Evolutionary conservation across 1,284 basidiomycete species (phyloP).

Genomic region (Stygiomarasmius scandens): DNA sequence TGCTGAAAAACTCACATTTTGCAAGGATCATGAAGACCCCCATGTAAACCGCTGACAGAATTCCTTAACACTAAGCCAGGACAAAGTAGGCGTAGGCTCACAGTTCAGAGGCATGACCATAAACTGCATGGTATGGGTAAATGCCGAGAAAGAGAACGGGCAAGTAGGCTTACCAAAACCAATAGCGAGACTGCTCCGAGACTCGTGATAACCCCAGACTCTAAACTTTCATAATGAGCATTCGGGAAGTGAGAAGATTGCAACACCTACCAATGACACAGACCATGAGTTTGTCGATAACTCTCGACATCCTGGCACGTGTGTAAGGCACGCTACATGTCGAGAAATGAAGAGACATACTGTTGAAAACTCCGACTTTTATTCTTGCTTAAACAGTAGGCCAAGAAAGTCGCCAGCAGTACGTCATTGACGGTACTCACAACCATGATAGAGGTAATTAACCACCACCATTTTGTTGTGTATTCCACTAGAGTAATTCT

Average conservation of each 20-base stretch:
- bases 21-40: neutral
- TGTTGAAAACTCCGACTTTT: neutral
- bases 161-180: neutral
- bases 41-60: neutral
- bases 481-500: neutral
- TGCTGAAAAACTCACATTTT: no score
- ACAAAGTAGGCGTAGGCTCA: neutral
- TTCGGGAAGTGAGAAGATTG: no score
- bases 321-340: neutral
- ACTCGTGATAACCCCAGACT: neutral
- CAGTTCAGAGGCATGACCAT: neutral
- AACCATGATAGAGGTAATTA: slow-evolving; percentile 1
- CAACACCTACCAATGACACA: neutral
- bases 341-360: neutral
- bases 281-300: neutral
- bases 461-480: slow-evolving; percentile 3
- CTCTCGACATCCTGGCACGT: neutral
- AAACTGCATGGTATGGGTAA: neutral
- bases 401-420: slow-evolving; percentile 1
- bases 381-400: neutral
- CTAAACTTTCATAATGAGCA: no score
- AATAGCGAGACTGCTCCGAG: neutral
- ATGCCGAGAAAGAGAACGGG: neutral
- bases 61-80: neutral
- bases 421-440: slow-evolving; percentile 4